Conservation (phyloP, 176 grass and related monocot species). For the Aegilops tauschii region DNA sequence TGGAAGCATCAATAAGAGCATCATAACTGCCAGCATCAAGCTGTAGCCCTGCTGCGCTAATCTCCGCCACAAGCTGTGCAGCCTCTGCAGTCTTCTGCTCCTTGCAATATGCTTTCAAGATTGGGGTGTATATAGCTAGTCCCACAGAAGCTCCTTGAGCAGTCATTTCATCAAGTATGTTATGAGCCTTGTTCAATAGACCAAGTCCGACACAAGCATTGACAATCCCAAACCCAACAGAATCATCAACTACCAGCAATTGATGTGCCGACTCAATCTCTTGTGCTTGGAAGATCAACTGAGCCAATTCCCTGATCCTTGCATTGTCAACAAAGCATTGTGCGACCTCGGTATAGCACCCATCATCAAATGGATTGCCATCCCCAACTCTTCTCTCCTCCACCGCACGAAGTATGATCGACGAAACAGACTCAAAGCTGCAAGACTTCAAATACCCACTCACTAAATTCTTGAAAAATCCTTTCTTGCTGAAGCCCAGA, state of each 20-base stretch:
- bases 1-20: constrained; percentile 88
- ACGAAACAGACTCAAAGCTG: constrained; percentile 59
- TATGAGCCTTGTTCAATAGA: constrained; percentile 79
- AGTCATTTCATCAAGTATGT: constrained; percentile 88
- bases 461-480: constrained; percentile 78
- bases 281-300: constrained; percentile 74
- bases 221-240: constrained; percentile 80
- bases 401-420: constrained; percentile 52
- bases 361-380: constrained; percentile 33
- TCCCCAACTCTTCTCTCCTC: constrained; percentile 50
- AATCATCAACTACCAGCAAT: constrained; percentile 34
- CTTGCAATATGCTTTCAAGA: constrained; percentile 95
- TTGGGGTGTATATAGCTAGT: constrained; percentile 79
- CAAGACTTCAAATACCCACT: constrained; percentile 61
- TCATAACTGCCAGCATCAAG: constrained; percentile 81
- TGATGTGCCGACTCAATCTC: constrained; percentile 60
- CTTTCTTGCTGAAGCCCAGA: constrained; percentile 56
- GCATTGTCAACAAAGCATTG: constrained; percentile 56
- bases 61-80: constrained; percentile 81
- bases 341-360: constrained; percentile 58
- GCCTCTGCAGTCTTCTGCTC: constrained; percentile 87
- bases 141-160: constrained; percentile 66
- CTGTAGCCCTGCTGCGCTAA: constrained; percentile 62
- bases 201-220: constrained; percentile 83
- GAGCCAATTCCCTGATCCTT: constrained; percentile 67